Conservation (phyloP, 2,329 filamentous ascomycete species). For the Diaporthe longicolla region DNA sequence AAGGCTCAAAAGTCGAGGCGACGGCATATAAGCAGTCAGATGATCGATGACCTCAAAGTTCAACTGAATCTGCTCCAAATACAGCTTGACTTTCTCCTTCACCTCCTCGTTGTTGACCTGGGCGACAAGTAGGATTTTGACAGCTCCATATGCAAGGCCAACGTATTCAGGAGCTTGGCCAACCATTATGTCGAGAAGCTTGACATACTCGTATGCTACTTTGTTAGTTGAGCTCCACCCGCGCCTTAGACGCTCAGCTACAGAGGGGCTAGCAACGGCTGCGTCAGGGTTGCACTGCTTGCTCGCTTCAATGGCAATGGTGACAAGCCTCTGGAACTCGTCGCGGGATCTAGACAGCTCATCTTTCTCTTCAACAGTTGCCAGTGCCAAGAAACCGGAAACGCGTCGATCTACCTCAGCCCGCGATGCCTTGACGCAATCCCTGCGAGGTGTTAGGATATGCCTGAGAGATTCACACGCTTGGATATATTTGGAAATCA, state of each 20-base stretch:
- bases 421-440: background rate
- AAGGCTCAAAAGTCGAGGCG: background rate
- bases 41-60: slow-evolving; percentile 22
- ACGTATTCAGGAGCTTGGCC: slow-evolving; percentile 23
- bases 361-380: background rate
- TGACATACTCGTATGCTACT: slow-evolving; percentile 4
- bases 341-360: background rate
- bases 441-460: background rate
- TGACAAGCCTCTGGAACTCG: background rate
- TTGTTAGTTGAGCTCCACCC: background rate
- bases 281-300: background rate
- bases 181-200: slow-evolving; percentile 29
- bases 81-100: slow-evolving; percentile 9
- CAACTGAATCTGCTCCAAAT: slow-evolving; percentile 9
- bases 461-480: no score
- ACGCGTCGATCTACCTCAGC: background rate
- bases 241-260: background rate
- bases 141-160: slow-evolving; percentile 1
- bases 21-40: slow-evolving; percentile 21
- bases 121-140: slow-evolving; percentile 30
- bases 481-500: background rate
- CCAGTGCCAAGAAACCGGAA: background rate
- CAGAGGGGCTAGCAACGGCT: background rate
- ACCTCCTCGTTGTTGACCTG: slow-evolving; percentile 31
- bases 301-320: background rate